These are phyloP conservation scores for Lachancea kluyveri DNA, from an alignment of 805 yeast genomes.

Conservation along the genomic window DNA sequence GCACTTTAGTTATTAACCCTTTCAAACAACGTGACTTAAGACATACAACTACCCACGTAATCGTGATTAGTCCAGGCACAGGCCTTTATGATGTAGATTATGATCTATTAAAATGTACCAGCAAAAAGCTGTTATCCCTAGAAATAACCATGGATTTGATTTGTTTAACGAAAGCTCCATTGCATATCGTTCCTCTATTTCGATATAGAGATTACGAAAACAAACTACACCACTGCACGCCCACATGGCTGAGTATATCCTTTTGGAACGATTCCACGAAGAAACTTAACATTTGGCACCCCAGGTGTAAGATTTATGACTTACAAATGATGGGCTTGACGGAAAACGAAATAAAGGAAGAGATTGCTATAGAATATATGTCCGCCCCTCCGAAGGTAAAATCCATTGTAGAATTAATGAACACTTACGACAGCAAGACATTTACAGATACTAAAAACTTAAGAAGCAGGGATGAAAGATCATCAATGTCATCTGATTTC, in stretches of 20 bases:
- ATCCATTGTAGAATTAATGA: slow-evolving; percentile 56
- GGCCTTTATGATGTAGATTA: slow-evolving; percentile 91
- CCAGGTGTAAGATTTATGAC: slow-evolving; percentile 89
- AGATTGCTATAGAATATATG: slow-evolving; percentile 56
- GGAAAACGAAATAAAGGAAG: slow-evolving; percentile 76
- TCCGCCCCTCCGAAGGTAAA: slow-evolving; percentile 27
- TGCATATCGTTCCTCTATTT: slow-evolving; percentile 87
- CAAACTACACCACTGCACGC: slow-evolving; percentile 65
- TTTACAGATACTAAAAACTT: slow-evolving; percentile 30
- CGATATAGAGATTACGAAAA: slow-evolving; percentile 53
- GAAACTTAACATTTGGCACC: slow-evolving; percentile 65
- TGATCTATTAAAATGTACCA: slow-evolving; percentile 65
- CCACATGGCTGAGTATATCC: slow-evolving; percentile 93
- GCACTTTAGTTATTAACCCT: slow-evolving; percentile 69
- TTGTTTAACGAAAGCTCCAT: slow-evolving; percentile 83
- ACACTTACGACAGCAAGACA: slow-evolving; percentile 54
- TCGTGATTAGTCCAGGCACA: slow-evolving; percentile 84
- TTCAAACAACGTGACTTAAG: slow-evolving; percentile 80
- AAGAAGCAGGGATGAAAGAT: neutral
- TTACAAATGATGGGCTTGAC: slow-evolving; percentile 97
- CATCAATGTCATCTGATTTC: slow-evolving; percentile 2
- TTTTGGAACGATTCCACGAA: slow-evolving; percentile 63
- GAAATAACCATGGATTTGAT: slow-evolving; percentile 87
- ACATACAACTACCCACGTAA: slow-evolving; percentile 86
- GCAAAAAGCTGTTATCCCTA: slow-evolving; percentile 64